A percentile compares a stretch with the other conserved stretches of the same genome.
These are phyloP conservation scores for Cercospora zeina DNA, from an alignment of 2,329 filamentous ascomycete species.

Conservation along the genomic window DNA sequence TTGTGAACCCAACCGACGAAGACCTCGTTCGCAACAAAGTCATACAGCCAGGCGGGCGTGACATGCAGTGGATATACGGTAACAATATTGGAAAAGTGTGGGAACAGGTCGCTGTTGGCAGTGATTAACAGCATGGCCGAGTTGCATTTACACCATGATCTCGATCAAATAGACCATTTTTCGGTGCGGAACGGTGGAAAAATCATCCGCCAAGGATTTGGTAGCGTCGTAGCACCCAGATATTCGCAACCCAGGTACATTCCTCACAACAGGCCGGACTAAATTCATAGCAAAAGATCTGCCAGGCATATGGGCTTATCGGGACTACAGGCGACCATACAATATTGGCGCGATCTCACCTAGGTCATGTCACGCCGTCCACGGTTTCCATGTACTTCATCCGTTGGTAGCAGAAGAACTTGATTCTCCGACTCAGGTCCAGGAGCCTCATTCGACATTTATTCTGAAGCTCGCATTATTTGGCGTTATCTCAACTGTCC, in stretches of 20 bases:
- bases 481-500: too few species aligned
- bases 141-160: neutral
- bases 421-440: too few species aligned
- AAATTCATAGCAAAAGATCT: conserved; percentile 8
- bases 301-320: conserved; percentile 4
- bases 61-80: conserved; percentile 47
- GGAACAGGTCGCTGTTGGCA: conserved; percentile 12
- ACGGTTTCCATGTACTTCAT: conserved; percentile 5
- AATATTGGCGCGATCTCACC: conserved; percentile 8
- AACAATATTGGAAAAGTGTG: conserved; percentile 43
- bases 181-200: neutral
- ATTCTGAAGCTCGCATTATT: neutral
- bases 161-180: neutral
- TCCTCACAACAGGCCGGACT: neutral
- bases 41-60: conserved; percentile 31
- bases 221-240: neutral
- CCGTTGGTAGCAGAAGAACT: conserved; percentile 12
- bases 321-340: conserved; percentile 7
- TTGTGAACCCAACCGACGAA: conserved; percentile 29
- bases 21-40: conserved; percentile 21
- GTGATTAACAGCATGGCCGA: too few species aligned
- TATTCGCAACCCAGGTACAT: neutral
- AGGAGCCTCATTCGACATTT: neutral
- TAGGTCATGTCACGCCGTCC: conserved; percentile 8
- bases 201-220: neutral